phyloP scores from a whole-genome alignment of 305 asterid species.

The Solanum hybrid region DNA sequence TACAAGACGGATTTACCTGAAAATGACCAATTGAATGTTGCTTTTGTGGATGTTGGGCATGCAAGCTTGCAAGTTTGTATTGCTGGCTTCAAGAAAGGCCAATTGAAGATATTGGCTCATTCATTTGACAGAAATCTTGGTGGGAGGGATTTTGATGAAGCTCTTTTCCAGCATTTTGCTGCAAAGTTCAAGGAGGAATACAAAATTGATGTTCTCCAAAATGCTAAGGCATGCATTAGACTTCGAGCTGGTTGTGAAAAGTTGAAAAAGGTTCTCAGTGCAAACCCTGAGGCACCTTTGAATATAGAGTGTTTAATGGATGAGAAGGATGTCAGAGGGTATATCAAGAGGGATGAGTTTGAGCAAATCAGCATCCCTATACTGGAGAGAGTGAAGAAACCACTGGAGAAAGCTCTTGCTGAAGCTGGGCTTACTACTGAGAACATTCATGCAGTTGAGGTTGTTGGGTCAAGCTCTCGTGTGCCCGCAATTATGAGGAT shows the following conservation, averaged over 20 bases:
- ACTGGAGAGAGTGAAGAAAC: conserved; percentile 74
- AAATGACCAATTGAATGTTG: conserved; percentile 64
- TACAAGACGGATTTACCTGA: conserved; percentile 93
- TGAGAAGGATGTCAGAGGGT: conserved; percentile 18
- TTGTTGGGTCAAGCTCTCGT: conserved; percentile 91
- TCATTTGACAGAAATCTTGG: conserved; percentile 78
- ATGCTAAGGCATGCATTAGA: conserved; percentile 90
- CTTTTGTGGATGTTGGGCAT: conserved; percentile 86
- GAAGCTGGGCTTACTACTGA: conserved; percentile 64
- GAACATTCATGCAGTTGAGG: conserved; percentile 67
- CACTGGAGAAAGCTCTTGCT: conserved; percentile 72
- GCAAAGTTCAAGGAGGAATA: conserved; percentile 80
- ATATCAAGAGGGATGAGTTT: conserved; percentile 49
- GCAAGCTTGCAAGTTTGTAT: conserved; percentile 84
- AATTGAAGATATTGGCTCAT: conserved; percentile 81
- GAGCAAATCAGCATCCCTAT: conserved; percentile 79
- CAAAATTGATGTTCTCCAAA: conserved; percentile 84
- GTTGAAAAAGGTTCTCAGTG: conserved; percentile 21
- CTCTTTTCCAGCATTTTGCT: conserved; percentile 79
- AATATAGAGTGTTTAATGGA: conserved; percentile 23
- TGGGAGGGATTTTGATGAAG: conserved; percentile 94
- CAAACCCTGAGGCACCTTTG: conserved; percentile 20
- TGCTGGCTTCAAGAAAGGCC: conserved; percentile 88
- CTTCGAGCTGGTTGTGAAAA: conserved; percentile 29
- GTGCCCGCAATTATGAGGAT: conserved; percentile 82